Evolutionary conservation across 2,329 filamentous ascomycete genomes (phyloP), one percentile per base, ranked within the genome.

Genomic region (Beauveria scarabaeidicola): DNA sequence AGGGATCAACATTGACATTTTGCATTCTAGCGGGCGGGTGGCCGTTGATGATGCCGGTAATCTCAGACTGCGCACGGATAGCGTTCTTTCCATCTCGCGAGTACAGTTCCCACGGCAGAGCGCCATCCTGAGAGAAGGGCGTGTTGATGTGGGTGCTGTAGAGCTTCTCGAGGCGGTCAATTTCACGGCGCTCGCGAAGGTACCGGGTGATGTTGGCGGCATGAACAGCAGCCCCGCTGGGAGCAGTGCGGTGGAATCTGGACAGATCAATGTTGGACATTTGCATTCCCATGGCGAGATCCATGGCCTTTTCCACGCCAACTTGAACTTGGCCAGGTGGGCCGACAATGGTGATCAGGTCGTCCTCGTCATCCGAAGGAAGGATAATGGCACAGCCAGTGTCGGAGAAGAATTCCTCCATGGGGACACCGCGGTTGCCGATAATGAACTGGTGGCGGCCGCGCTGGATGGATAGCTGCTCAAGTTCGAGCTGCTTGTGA

Each of bases 401-500:
- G 68, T 96, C 85, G 50, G 86, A 82, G 64, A 97, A 85, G 78
- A 99, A 97, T 50, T 96, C 85, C 61, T 97, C 85, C 38, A 90
- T 79, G 19, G 90, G 86, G 63, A 89, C 82, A 62, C 90, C 91
- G 63, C 87, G 83, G 63, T 93, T 86, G 55, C 93, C 93, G 63
- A 96, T 86, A 69, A 99, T 94, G 78, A 97, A 97, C 72, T 96
- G 92, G 72, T 97, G 94, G 55, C 91, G 86, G 52, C 90, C 91
- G 63, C 88, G 87, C 72, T 93, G 89, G 66, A 97, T 90, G 6
- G 88, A 83, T 46, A 91, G 78, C 72, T 95, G 87, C 66, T 94
- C 85, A 52, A 94, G 78, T 46, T 87, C 84, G 53, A 97, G 78
- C 70, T 90, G 85, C 61, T 84, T 83, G 65, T 87, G 85, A 23